Base-by-base conservation (phyloP, 2,329 filamentous ascomycete species). In the Thielaviopsis populi region DNA sequence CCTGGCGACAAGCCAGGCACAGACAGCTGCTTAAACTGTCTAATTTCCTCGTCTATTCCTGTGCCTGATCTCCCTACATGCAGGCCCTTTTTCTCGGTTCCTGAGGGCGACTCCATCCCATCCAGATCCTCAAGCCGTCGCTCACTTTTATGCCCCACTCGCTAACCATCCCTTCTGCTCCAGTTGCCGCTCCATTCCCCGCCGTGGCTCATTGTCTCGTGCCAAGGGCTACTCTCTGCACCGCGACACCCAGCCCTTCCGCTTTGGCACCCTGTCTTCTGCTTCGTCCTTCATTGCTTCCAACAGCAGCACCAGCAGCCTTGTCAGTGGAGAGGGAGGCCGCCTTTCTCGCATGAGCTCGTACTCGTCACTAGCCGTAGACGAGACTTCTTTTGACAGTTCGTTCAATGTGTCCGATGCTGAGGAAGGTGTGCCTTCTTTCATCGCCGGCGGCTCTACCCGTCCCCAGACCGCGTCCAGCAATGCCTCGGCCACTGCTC, bases 371-470 rank as follows among this genome's bases (percentile, higher is more conserved):
- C 19, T 66, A 43, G 61, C 50, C 8, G 64, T 60, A 19, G 64
- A 66, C 13, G 64, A 65, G 33, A 42, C 48, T 30, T 63, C 61
- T 4, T 58, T 63, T n/a, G 64, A 66, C 46, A 63, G 54, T 48
- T 63, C 60, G 1, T 66, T 66, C 41, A 59, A 62, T 59, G 48
- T 46, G 2, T 63, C 64, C 13, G 61, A 63, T 30, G 54, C 41
- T 24, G 64, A 66, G 17, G 64, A 66, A 4, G 17, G 56, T 13
- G 19, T 62, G 48, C 62, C 53, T 19, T 58, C 30, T n/a, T 15
- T 86, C 86, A 68, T 85, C 91, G 69, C 79, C 82, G 65, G 79
- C 83, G 63, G 77, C 82, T 30, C 77, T 81, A 63, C 82, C 83
- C 42, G 81, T 83, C 62, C 81, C 82, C 70, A 86, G 82, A 69